Percentiles rank a stretch among this genome's conserved stretches.
Evolutionary conservation across 1,284 basidiomycete genomes (phyloP).

Genomic region (Xanthoconium separans): DNA sequence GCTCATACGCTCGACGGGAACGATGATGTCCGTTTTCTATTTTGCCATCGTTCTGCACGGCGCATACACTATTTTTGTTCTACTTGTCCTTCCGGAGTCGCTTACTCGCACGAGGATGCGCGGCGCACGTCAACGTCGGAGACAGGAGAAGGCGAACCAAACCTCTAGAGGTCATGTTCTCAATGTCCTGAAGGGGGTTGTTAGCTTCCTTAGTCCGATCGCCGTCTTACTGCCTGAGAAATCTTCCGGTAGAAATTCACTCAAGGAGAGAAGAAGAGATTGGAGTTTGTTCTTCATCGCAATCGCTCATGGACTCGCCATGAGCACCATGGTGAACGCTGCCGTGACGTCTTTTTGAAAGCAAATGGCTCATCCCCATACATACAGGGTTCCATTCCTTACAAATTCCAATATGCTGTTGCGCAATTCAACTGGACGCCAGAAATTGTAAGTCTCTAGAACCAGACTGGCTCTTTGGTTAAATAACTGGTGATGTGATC

Average conservation of each 20-base stretch:
- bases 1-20: slow-evolving; percentile 57
- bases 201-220: slow-evolving; percentile 66
- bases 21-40: slow-evolving; percentile 72
- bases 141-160: slow-evolving; percentile 5
- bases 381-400: slow-evolving; percentile 59
- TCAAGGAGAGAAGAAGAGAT: slow-evolving; percentile 50
- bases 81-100: slow-evolving; percentile 76
- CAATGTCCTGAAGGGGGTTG: slow-evolving; percentile 36
- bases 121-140: slow-evolving; percentile 16
- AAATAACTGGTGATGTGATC: neutral
- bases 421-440: slow-evolving; percentile 72
- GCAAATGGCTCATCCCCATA: neutral
- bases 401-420: slow-evolving; percentile 72
- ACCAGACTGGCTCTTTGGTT: neutral
- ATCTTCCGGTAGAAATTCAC: slow-evolving; percentile 32
- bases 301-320: slow-evolving; percentile 51
- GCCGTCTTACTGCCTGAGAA: slow-evolving; percentile 57
- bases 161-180: neutral
- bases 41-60: slow-evolving; percentile 48
- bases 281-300: slow-evolving; percentile 70
- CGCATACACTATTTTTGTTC: slow-evolving; percentile 49
- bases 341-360: neutral
- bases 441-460: slow-evolving; percentile 52
- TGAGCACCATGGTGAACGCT: slow-evolving; percentile 56
- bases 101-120: slow-evolving; percentile 41